These are phyloP conservation scores for Dillenia turbinata DNA, from an alignment of 164 flowering plant species.

Conservation along the genomic window DNA sequence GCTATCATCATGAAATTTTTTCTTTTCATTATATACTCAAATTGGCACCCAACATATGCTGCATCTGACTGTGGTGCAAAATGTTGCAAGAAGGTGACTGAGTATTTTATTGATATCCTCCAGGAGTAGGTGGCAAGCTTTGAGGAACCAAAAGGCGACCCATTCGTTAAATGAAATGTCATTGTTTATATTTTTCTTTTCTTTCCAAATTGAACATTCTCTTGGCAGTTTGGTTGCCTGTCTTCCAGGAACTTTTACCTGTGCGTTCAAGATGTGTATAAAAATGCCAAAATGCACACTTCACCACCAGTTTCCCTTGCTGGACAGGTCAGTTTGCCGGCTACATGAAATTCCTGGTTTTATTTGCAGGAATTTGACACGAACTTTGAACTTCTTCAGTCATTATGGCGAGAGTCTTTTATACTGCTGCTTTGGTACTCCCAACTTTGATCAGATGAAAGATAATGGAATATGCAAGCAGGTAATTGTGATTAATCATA, in stretches of 20 bases:
- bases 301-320: conserved; percentile 90
- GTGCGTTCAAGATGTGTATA: conserved; percentile 57
- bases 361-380: conserved; percentile 11
- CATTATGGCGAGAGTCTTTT: conserved; percentile 95
- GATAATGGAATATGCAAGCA: conserved; percentile 84
- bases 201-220: background rate
- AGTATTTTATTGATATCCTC: conserved; percentile 4
- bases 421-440: conserved; percentile 81
- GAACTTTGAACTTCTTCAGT: conserved; percentile 32
- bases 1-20: too few relatives aligned
- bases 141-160: conserved; percentile 96
- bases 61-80: too few relatives aligned
- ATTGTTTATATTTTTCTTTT: background rate
- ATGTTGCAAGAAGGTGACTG: background rate
- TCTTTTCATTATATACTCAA: too few relatives aligned
- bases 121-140: conserved; percentile 93
- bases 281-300: conserved; percentile 56
- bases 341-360: background rate
- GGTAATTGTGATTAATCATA: conserved; percentile 32
- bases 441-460: conserved; percentile 86
- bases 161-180: conserved; percentile 33
- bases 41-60: too few relatives aligned
- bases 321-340: conserved; percentile 67
- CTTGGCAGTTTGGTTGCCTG: conserved; percentile 81
- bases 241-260: conserved; percentile 91